These are phyloP conservation scores for Termitomyces sp. DNA, from an alignment of 768 basidiomycete species.

Conservation along the genomic window DNA sequence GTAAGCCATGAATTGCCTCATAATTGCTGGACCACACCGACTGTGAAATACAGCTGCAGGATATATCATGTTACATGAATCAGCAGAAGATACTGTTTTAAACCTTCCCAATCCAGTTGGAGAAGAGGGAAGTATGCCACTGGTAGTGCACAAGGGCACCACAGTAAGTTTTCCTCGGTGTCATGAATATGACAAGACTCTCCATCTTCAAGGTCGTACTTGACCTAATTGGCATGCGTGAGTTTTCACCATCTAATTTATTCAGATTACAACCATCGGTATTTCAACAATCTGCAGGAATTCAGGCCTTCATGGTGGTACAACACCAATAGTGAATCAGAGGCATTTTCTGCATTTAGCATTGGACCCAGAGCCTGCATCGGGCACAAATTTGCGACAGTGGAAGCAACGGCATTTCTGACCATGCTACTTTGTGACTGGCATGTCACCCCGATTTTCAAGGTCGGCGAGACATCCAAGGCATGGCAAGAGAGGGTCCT, in stretches of 20 bases:
- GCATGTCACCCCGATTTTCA: conserved; percentile 41
- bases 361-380: conserved; percentile 45
- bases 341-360: conserved; percentile 40
- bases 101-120: conserved; percentile 33
- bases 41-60: conserved; percentile 25
- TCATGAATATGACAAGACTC: neutral
- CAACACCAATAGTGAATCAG: conserved; percentile 32
- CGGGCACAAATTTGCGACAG: conserved; percentile 50
- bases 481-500: conserved; percentile 32
- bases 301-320: conserved; percentile 48
- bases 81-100: conserved; percentile 35
- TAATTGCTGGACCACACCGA: neutral
- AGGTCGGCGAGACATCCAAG: conserved; percentile 28
- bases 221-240: conserved; percentile 44
- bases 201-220: conserved; percentile 26
- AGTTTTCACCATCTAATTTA: conserved; percentile 13
- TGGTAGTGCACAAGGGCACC: conserved; percentile 32
- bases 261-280: conserved; percentile 43
- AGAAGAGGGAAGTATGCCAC: conserved; percentile 26
- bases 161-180: neutral
- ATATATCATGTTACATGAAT: conserved; percentile 33
- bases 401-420: conserved; percentile 47
- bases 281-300: conserved; percentile 38
- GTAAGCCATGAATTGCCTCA: neutral
- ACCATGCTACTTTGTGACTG: conserved; percentile 46